Percentiles rank a stretch among this genome's conserved stretches.
Evolutionary conservation across 345 rosid species (phyloP).

Genomic region (Hibiscus syriacus): DNA sequence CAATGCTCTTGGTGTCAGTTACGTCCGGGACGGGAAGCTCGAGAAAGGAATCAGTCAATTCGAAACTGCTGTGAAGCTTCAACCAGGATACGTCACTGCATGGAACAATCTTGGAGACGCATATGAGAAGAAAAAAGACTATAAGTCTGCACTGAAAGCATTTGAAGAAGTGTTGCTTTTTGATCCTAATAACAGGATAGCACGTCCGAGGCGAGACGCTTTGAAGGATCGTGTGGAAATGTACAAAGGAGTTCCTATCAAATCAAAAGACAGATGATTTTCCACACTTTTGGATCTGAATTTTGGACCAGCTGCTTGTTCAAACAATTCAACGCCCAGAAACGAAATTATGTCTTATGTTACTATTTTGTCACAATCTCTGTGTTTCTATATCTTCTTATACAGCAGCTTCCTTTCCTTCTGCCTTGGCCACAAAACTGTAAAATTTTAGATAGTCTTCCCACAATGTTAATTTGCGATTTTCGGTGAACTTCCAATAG

Average conservation of each 20-base stretch:
- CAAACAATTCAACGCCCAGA: not conserved
- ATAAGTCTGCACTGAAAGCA: constrained; percentile 70
- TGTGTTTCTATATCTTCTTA: not conserved
- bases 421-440: too few species aligned
- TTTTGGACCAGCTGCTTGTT: not conserved
- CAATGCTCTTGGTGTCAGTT: constrained; percentile 73
- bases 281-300: not conserved
- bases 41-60: constrained; percentile 85
- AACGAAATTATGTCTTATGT: not conserved
- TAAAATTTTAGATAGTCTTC: too few species aligned
- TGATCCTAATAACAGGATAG: constrained; percentile 88
- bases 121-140: constrained; percentile 80
- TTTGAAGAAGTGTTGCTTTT: constrained; percentile 88
- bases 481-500: too few species aligned
- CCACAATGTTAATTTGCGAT: too few species aligned
- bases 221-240: constrained; percentile 64
- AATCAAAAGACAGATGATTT: constrained; percentile 64
- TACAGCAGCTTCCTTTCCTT: too few species aligned
- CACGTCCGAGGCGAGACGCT: constrained; percentile 71
- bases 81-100: constrained; percentile 94
- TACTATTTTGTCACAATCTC: not conserved
- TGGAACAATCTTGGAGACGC: constrained; percentile 99
- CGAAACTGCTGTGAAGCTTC: constrained; percentile 83
- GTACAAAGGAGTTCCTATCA: constrained; percentile 75
- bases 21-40: constrained; percentile 66